Evolutionary conservation across 441 rosid genomes (phyloP), one percentile per base, ranked within the genome.

Genomic region (Pelargonium cotyledonis): DNA sequence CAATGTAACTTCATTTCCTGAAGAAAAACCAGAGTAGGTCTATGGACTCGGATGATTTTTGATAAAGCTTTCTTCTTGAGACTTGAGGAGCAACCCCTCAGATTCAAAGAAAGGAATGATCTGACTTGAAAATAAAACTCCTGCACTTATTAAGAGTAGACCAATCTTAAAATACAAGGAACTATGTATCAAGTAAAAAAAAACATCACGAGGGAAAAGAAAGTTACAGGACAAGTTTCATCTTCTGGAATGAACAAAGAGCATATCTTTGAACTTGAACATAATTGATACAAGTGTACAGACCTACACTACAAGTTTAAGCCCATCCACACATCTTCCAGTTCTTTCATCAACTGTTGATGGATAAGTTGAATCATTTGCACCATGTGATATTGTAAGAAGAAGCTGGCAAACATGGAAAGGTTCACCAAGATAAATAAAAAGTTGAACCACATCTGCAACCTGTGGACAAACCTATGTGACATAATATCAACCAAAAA

Each of bases 401-500:
- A 91, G 96, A 82, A 91, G 94, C 83, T 95, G 95, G 73, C 97
- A 91, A 67, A 89, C 95, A 79, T 95, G 99, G 81, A 97, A 91
- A 74, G 97, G 97, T 79, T 95, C 97, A 67, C 89, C 81, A 69
- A 95, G 96, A 84, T 88, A 91, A 78, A 95, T 83, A 73, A 90
- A 85, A 72, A 90, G 81, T 75, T 95, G 97, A 79, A 90, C 90
- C 76, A 83, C 80, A 84, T 90, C 97, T 65, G 89, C 84, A 70
- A 81, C 91, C 80, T 90, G 92, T 40, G 90, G 91, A 75, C 89
- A 88, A 75, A 95, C 86, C 97, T 95, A 91, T 75, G 76, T 75
- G 61, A 75, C 70, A 72, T 31, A 71, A 61, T 35, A 49, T 15
- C 2, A 10, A 69, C 19, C 44, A 29, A 41, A 62, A 53, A 63